These are phyloP conservation scores for Penicillium rolfsii DNA, from an alignment of 2,329 filamentous ascomycete genomes.

Conservation along the genomic window DNA sequence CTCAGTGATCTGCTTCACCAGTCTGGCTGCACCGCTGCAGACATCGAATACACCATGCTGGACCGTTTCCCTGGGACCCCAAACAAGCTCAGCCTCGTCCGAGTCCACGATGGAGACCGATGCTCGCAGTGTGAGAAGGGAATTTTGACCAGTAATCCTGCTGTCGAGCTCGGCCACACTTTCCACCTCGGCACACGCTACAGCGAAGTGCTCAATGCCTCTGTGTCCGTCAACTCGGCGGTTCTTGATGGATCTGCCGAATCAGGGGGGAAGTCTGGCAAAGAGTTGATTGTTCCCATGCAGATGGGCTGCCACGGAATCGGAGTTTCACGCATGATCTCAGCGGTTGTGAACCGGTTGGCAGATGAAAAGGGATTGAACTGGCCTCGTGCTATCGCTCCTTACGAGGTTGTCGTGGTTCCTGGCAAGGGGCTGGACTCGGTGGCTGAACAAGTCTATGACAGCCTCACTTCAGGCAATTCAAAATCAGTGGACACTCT, in stretches of 20 bases:
- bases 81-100: slow-evolving; percentile 64
- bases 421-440: slow-evolving; percentile 51
- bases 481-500: slow-evolving; percentile 61
- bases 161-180: slow-evolving; percentile 91
- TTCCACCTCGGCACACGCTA: slow-evolving; percentile 93
- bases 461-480: slow-evolving; percentile 52
- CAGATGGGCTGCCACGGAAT: slow-evolving; percentile 98
- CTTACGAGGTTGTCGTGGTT: slow-evolving; percentile 76
- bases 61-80: slow-evolving; percentile 46
- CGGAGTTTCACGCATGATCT: slow-evolving; percentile 87
- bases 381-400: slow-evolving; percentile 86
- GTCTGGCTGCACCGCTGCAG: slow-evolving; percentile 30
- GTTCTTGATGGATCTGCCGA: slow-evolving; percentile 21
- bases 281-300: slow-evolving; percentile 57
- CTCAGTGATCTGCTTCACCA: slow-evolving; percentile 41
- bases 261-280: slow-evolving; percentile 28
- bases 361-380: slow-evolving; percentile 74
- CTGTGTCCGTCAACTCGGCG: slow-evolving; percentile 54
- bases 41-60: slow-evolving; percentile 42
- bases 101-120: slow-evolving; percentile 66
- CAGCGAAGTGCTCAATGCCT: slow-evolving; percentile 71
- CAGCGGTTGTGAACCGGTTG: slow-evolving; percentile 77
- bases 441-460: slow-evolving; percentile 65
- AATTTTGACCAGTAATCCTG: slow-evolving; percentile 66
- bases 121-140: slow-evolving; percentile 73